Evolutionary conservation across 257 asterid species (phyloP), one percentile per base, ranked within the genome.

Genomic region (Buddleja alternifolia): DNA sequence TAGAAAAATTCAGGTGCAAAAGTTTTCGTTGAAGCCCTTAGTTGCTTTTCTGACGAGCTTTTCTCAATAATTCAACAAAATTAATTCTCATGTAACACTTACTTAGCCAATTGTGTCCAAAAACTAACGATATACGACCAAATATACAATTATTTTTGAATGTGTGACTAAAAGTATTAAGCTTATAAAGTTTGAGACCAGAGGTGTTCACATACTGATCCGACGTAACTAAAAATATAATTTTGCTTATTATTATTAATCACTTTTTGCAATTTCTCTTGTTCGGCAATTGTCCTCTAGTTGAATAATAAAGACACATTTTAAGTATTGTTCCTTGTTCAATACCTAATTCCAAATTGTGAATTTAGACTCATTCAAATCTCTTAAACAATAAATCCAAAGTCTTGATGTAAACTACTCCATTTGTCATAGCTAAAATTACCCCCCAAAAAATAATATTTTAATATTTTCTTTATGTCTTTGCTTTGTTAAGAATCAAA

Each of bases 211-310:
- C n/a, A n/a, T n/a, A n/a, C n/a, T n/a, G n/a, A n/a, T n/a, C n/a
- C n/a, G n/a, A 29, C 34, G 2, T 29, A 5, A 2, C 34, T 1
- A 29, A 29, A 29, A 29, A 29, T 29, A 1, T 29, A 29, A 29
- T 29, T 29, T 29, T 29, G 34, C 34, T 5, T 29, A 29, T 20
- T 20, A 51, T 53, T 24, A 39, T 8, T n/a, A 39, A 42, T 67
- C 72, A 44, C 0, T 50, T 0, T 12, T 32, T 36, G 69, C 73
- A 68, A 51, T 64, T 39, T 72, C 53, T 79, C 77, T 75, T 72
- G 84, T 79, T 39, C 53, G 29, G 9, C 74, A 75, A 11, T 69
- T 80, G 77, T 80, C n/a, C n/a, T 6, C 44, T 52, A 45, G 21
- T 29, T 21, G 20, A 19, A 44, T 19, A 34, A 57, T 48, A 20